These are phyloP conservation scores for Nissolia schottii DNA, from an alignment of 306 rosid species.

Conservation along the genomic window DNA sequence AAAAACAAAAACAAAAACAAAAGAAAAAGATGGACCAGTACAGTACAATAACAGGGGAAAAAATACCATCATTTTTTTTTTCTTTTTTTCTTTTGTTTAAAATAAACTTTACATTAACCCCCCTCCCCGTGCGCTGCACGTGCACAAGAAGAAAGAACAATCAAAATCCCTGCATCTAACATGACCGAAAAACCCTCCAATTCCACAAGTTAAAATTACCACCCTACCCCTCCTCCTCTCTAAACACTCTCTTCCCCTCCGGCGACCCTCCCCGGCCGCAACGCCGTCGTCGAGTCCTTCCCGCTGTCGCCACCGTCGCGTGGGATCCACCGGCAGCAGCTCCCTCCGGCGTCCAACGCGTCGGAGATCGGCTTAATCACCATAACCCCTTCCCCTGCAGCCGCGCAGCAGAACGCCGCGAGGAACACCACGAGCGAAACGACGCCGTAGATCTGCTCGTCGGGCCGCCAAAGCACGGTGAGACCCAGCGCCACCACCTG, in stretches of 20 bases:
- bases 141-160: not conserved
- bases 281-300: too few relatives aligned
- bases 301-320: not conserved
- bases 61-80: not conserved
- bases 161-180: not conserved
- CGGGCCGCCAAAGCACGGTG: slow-evolving; percentile 42
- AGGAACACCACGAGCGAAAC: slow-evolving; percentile 47
- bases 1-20: not conserved
- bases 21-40: not conserved
- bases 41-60: not conserved
- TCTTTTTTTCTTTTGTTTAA: not conserved
- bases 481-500: slow-evolving; percentile 44
- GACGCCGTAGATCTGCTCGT: slow-evolving; percentile 23
- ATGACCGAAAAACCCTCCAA: not conserved
- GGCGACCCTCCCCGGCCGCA: not conserved
- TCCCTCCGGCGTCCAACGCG: slow-evolving; percentile 56
- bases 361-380: slow-evolving; percentile 78
- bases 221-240: not conserved
- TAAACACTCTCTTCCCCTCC: not conserved
- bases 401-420: slow-evolving; percentile 43
- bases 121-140: not conserved
- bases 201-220: not conserved
- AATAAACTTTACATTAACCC: not conserved
- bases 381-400: slow-evolving; percentile 65
- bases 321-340: not conserved